Conservation (phyloP, 2,329 filamentous ascomycete genomes). For the Fusarium buxicola region DNA sequence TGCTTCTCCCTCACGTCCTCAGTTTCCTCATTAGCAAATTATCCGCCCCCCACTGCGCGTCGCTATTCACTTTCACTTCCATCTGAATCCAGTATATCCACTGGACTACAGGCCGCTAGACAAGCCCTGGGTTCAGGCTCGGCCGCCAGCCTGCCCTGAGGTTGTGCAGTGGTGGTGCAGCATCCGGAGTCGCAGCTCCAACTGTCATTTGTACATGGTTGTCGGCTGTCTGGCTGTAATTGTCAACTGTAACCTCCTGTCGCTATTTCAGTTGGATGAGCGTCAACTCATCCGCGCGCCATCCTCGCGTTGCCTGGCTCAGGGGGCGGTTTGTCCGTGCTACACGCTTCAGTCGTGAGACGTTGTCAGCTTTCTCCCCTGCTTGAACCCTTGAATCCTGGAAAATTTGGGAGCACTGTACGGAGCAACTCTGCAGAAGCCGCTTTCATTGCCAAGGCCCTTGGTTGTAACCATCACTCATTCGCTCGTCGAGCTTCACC, state of each 20-base stretch:
- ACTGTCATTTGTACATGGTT: constrained; percentile 37
- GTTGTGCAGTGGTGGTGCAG: constrained; percentile 18
- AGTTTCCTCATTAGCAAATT: constrained; percentile 7
- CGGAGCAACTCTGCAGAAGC: constrained; percentile 27
- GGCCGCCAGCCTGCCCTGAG: constrained; percentile 1
- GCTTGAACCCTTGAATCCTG: constrained; percentile 29
- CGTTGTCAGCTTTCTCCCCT: constrained; percentile 38
- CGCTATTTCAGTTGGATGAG: constrained; percentile 9
- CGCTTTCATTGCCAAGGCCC: constrained; percentile 20
- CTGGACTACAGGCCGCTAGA: constrained; percentile 21
- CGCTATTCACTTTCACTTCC: constrained; percentile 9
- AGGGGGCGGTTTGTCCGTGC: constrained; percentile 38
- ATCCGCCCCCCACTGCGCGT: constrained; percentile 14
- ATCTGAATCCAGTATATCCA: constrained; percentile 21
- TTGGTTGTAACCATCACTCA: constrained; percentile 6
- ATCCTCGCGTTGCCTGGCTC: constrained; percentile 33
- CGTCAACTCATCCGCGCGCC: constrained; percentile 31
- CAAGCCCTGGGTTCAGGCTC: constrained; percentile 19
- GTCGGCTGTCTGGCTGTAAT: constrained; percentile 28
- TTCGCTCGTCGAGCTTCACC: constrained; percentile 19
- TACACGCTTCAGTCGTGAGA: constrained; percentile 39
- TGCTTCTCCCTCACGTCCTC: constrained; percentile 19
- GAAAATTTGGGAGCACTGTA: constrained; percentile 10
- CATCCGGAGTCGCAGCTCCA: neutral
- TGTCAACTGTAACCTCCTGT: constrained; percentile 13